Percentiles rank a stretch among this genome's conserved stretches.
These are phyloP conservation scores for Phytophthora brassicae DNA, from an alignment of 352 stramenopile genomes.

Conservation along the genomic window DNA sequence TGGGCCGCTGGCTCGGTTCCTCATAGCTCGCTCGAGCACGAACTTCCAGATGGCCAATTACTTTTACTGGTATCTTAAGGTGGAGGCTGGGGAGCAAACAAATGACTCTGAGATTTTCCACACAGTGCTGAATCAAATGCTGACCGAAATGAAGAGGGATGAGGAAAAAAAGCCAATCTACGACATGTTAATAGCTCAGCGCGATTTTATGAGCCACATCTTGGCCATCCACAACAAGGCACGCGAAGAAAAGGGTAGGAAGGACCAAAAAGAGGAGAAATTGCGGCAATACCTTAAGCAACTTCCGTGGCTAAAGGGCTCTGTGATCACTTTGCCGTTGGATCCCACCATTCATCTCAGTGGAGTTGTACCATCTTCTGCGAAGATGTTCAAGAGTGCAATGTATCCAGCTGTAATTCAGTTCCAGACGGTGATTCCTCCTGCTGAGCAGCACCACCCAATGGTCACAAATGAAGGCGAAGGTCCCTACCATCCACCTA, in stretches of 20 bases:
- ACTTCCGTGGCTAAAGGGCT: constrained; percentile 73
- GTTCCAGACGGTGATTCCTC: constrained; percentile 87
- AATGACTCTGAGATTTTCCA: constrained; percentile 81
- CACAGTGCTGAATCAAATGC: constrained; percentile 88
- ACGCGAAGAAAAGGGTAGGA: constrained; percentile 92
- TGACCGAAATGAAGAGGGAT: constrained; percentile 92
- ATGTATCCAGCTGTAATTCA: constrained; percentile 97
- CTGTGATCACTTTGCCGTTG: constrained; percentile 85
- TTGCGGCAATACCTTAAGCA: constrained; percentile 90
- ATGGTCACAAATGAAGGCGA: constrained; percentile 21
- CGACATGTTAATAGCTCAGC: constrained; percentile 89
- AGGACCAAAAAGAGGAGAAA: constrained; percentile 96
- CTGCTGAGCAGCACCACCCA: constrained; percentile 40
- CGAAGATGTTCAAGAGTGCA: constrained; percentile 98
- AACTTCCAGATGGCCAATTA: constrained; percentile 98
- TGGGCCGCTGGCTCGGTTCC: constrained; percentile 90
- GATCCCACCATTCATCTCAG: constrained; percentile 86
- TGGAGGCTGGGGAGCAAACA: constrained; percentile 71
- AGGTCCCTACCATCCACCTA: constrained; percentile 18
- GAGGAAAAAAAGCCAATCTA: constrained; percentile 91
- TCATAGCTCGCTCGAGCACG: constrained; percentile 92
- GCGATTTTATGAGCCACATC: constrained; percentile 94
- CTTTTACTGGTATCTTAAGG: constrained; percentile 95
- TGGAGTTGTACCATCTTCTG: constrained; percentile 89
- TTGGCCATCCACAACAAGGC: constrained; percentile 92